Conservation (phyloP, 306 rosid genomes). For the Trichosanthes truncata region DNA sequence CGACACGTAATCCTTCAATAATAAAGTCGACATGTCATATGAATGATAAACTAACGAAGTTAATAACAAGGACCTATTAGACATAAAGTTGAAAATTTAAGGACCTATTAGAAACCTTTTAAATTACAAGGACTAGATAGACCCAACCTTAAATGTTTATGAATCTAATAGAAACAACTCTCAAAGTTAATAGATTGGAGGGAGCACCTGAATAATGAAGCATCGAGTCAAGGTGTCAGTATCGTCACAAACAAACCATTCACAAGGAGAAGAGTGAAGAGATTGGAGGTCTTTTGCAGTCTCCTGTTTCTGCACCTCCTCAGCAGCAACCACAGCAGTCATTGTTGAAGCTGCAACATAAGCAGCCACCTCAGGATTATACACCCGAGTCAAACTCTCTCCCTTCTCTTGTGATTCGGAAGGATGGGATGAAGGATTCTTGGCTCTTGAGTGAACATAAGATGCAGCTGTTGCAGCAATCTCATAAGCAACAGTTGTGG, state of each 20-base stretch:
- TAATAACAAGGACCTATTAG: background rate
- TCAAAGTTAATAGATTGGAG: background rate
- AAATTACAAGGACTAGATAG: background rate
- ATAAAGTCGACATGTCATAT: too few species aligned
- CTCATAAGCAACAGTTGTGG: slow-evolving; percentile 47
- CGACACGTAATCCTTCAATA: too few species aligned
- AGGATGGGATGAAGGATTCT: slow-evolving; percentile 32
- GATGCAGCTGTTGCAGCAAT: slow-evolving; percentile 90
- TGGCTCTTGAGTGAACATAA: slow-evolving; percentile 48
- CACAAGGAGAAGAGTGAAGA: slow-evolving; percentile 81
- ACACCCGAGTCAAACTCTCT: slow-evolving; percentile 29
- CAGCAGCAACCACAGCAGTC: slow-evolving; percentile 85
- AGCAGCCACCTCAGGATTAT: slow-evolving; percentile 74
- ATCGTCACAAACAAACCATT: slow-evolving; percentile 94
- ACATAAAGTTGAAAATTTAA: background rate
- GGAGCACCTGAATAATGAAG: slow-evolving; percentile 77
- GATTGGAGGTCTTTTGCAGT: slow-evolving; percentile 78
- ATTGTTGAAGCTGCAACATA: slow-evolving; percentile 78
- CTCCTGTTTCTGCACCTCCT: slow-evolving; percentile 68
- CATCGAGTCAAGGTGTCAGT: slow-evolving; percentile 57
- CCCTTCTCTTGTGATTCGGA: slow-evolving; percentile 29
- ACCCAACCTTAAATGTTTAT: background rate
- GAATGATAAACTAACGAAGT: background rate
- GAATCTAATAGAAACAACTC: background rate
- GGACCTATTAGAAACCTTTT: background rate